Conservation (phyloP, 345 rosid genomes). For the Anastatica hierochuntica region DNA sequence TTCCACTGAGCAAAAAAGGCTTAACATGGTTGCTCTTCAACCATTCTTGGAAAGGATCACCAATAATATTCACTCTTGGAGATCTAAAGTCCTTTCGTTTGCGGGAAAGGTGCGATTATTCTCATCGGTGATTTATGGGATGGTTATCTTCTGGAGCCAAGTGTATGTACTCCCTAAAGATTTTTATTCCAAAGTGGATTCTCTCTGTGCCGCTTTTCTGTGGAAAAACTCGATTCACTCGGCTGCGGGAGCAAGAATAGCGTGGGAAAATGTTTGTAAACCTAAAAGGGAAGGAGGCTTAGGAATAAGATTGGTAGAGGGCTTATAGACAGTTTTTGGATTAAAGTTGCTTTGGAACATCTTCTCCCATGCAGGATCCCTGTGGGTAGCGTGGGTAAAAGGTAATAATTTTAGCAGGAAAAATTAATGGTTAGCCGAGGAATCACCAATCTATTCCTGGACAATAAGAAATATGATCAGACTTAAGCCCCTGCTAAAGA, state of each 20-base stretch:
- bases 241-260: not conserved
- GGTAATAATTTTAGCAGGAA: too few species aligned
- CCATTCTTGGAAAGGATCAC: not conserved
- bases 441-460: too few species aligned
- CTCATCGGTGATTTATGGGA: not conserved
- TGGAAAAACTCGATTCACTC: not conserved
- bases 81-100: not conserved
- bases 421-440: too few species aligned
- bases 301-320: not conserved
- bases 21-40: not conserved
- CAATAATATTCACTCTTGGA: not conserved
- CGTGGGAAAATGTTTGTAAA: not conserved
- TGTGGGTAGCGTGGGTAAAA: too few species aligned
- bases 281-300: not conserved
- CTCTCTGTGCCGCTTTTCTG: not conserved
- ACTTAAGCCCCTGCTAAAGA: too few species aligned
- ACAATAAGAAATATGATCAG: too few species aligned
- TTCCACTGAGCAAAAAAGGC: not conserved
- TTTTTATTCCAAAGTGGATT: not conserved
- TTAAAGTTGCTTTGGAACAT: too few species aligned
- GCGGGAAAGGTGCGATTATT: not conserved
- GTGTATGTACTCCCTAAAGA: not conserved
- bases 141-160: not conserved
- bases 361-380: too few species aligned
- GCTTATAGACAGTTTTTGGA: too few species aligned